These are phyloP conservation scores for Gypsophila paniculata DNA, from an alignment of 179 eudicot species.

Conservation along the genomic window DNA sequence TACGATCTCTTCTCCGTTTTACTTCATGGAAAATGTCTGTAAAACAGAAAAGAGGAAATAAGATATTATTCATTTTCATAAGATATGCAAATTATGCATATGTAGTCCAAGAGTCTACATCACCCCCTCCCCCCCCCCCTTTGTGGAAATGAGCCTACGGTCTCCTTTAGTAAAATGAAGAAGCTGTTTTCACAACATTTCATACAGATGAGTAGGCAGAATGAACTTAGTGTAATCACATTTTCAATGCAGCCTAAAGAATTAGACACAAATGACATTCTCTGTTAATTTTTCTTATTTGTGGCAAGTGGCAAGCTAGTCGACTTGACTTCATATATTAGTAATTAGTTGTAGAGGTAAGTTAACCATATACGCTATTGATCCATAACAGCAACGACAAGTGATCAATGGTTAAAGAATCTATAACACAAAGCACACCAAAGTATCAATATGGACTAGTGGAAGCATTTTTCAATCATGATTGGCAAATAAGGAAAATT, in stretches of 20 bases:
- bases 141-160: background rate
- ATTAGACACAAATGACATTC: background rate
- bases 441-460: too few relatives aligned
- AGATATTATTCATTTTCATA: background rate
- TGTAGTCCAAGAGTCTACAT: background rate
- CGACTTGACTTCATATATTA: too few relatives aligned
- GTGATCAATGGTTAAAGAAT: too few relatives aligned
- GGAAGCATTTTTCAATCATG: too few relatives aligned
- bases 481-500: too few relatives aligned
- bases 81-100: background rate
- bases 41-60: constrained; percentile 1
- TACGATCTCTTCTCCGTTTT: constrained; percentile 32
- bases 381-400: too few relatives aligned
- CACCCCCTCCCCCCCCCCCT: background rate
- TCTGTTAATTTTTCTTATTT: background rate
- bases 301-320: background rate
- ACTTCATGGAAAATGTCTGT: constrained; percentile 35
- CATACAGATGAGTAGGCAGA: background rate
- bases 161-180: background rate
- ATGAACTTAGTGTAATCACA: background rate
- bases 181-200: background rate
- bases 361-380: too few relatives aligned
- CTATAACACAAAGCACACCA: too few relatives aligned
- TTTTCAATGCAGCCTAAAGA: background rate
- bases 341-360: too few relatives aligned